Conservation (phyloP, 1,139 yeast genomes). For the Nakaseomyces nivariensis region DNA sequence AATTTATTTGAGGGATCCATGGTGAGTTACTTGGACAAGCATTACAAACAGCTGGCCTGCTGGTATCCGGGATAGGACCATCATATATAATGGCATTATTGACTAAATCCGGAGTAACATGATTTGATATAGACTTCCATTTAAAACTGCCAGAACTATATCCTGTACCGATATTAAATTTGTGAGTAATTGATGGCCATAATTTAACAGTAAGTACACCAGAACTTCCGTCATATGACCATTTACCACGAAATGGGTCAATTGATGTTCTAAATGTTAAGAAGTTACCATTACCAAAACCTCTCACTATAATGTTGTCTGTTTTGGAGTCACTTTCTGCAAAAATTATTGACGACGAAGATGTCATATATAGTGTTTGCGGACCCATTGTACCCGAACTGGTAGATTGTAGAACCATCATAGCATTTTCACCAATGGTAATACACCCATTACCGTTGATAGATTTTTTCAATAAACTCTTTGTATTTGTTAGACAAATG, state of each 20-base stretch:
- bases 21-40: constrained; percentile 9
- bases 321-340: constrained; percentile 10
- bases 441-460: constrained; percentile 15
- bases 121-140: constrained; percentile 5
- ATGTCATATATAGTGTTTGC: constrained; percentile 11
- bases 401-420: constrained; percentile 7
- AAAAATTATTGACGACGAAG: constrained; percentile 10
- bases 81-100: constrained; percentile 10
- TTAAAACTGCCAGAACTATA: constrained; percentile 8
- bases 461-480: constrained; percentile 6
- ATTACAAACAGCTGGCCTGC: constrained; percentile 7
- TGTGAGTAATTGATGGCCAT: constrained; percentile 6
- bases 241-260: constrained; percentile 2
- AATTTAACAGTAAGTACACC: constrained; percentile 10
- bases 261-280: constrained; percentile 10
- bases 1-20: constrained; percentile 8
- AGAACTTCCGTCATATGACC: constrained; percentile 7
- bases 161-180: constrained; percentile 11
- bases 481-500: constrained; percentile 10
- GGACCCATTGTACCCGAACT: constrained; percentile 7
- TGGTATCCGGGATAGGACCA: constrained; percentile 7
- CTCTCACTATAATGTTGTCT: constrained; percentile 9
- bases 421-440: constrained; percentile 10
- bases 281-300: constrained; percentile 10
- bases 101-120: constrained; percentile 6